A percentile compares a stretch with the other conserved stretches of the same genome.
phyloP scores from a whole-genome alignment of 2,329 filamentous ascomycete species.

The Aspergillus costaricaensis region DNA sequence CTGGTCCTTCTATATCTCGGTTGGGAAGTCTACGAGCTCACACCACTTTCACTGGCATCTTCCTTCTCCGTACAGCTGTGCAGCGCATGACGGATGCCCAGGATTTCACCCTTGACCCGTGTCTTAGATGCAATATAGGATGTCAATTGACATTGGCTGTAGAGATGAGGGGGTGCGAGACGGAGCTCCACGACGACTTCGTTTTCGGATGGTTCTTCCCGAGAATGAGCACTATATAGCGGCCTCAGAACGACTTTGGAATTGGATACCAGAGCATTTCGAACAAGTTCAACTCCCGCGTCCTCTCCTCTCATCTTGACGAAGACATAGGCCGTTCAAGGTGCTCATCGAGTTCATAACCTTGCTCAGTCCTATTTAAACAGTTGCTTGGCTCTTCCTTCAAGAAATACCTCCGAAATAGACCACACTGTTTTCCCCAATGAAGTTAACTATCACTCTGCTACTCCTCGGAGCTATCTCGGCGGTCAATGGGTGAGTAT shows the following conservation, averaged over 20 bases:
- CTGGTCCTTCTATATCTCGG: background rate
- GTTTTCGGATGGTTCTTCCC: background rate
- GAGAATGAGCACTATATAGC: background rate
- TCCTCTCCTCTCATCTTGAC: too few species aligned
- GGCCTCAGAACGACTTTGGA: background rate
- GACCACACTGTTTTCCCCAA: background rate
- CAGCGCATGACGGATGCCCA: background rate
- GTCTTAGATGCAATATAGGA: background rate
- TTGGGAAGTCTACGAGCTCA: background rate
- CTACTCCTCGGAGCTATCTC: background rate
- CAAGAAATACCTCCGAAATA: too few species aligned
- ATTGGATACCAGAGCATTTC: background rate
- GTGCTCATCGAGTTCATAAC: too few species aligned
- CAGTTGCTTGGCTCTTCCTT: background rate
- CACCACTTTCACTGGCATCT: background rate
- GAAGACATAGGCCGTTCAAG: too few species aligned
- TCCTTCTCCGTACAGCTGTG: background rate
- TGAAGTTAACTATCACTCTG: background rate
- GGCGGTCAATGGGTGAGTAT: background rate
- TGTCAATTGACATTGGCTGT: background rate
- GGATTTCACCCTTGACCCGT: background rate
- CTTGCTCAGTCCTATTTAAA: too few species aligned
- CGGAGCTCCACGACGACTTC: background rate
- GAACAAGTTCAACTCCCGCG: background rate
- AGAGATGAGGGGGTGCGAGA: background rate